A percentile compares a stretch with the other conserved stretches of the same genome.
phyloP scores from a whole-genome alignment of 768 basidiomycete genomes.

The Phlegmacium glaucopus region DNA sequence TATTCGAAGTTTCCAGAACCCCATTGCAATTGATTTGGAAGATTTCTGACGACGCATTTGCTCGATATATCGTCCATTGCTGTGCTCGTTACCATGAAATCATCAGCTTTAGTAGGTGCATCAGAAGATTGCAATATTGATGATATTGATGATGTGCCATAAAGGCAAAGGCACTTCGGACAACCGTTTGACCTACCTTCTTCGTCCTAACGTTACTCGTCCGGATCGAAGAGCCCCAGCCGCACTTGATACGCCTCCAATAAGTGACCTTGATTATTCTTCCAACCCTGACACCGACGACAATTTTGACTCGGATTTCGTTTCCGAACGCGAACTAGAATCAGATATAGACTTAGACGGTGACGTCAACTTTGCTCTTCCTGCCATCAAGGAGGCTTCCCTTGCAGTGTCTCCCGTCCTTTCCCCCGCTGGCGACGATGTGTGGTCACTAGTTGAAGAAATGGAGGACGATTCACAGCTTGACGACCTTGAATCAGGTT shows the following conservation, averaged over 20 bases:
- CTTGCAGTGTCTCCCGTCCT: constrained; percentile 4
- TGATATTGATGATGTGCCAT: background rate
- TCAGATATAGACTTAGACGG: constrained; percentile 43
- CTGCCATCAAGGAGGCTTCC: constrained; percentile 24
- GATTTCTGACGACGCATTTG: constrained; percentile 68
- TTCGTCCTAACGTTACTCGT: constrained; percentile 71
- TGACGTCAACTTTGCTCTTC: constrained; percentile 22
- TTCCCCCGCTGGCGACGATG: constrained; percentile 26
- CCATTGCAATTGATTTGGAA: constrained; percentile 71
- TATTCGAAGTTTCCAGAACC: constrained; percentile 65
- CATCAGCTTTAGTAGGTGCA: constrained; percentile 75
- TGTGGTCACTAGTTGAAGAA: constrained; percentile 17
- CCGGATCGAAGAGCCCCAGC: constrained; percentile 45
- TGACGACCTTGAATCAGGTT: constrained; percentile 23
- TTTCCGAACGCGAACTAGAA: constrained; percentile 47
- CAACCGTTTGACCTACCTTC: constrained; percentile 69
- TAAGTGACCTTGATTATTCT: constrained; percentile 60
- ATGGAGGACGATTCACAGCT: constrained; percentile 12
- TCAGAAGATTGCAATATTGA: too few relatives aligned
- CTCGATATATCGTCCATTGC: constrained; percentile 80
- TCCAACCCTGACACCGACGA: constrained; percentile 45
- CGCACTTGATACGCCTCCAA: constrained; percentile 65
- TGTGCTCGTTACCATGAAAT: constrained; percentile 76
- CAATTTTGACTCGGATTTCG: constrained; percentile 50
- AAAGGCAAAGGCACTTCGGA: constrained; percentile 58